Conservation (phyloP, 2,329 filamentous ascomycete genomes). For the Amesomyces nigricolor region DNA sequence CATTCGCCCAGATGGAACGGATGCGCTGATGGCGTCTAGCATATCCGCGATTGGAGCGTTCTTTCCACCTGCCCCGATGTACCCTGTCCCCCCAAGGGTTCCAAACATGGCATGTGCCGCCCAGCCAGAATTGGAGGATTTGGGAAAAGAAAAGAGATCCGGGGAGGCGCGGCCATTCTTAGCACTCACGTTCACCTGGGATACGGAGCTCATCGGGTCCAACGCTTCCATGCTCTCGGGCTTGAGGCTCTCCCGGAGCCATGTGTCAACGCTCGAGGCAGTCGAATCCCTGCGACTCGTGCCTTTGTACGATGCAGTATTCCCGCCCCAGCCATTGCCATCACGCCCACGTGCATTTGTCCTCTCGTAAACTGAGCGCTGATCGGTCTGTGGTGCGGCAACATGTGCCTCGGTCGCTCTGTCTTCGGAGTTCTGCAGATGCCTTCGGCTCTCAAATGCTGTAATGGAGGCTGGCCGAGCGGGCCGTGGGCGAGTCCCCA, state of each 20-base stretch:
- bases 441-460: conserved; percentile 31
- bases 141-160: conserved; percentile 51
- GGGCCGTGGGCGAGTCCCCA: neutral
- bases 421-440: conserved; percentile 20
- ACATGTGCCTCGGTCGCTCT: conserved; percentile 22
- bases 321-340: conserved; percentile 40
- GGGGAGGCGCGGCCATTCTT: conserved; percentile 37
- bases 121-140: conserved; percentile 38
- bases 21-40: conserved; percentile 42
- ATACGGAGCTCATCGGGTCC: conserved; percentile 25
- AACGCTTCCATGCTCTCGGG: conserved; percentile 30
- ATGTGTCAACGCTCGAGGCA: conserved; percentile 50
- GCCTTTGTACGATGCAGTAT: conserved; percentile 37
- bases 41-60: conserved; percentile 29
- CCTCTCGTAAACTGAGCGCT: conserved; percentile 44
- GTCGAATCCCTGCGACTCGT: conserved; percentile 40
- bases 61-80: conserved; percentile 28
- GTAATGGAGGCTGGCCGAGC: conserved; percentile 31
- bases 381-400: conserved; percentile 28
- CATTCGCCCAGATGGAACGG: conserved; percentile 37
- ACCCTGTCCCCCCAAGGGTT: conserved; percentile 32
- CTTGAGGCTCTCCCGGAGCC: conserved; percentile 50
- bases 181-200: conserved; percentile 17
- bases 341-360: conserved; percentile 33
- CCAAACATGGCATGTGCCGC: conserved; percentile 45